These are phyloP conservation scores for Pseudognaphalium luteoalbum DNA, from an alignment of 129 eudicot species.

Conservation along the genomic window DNA sequence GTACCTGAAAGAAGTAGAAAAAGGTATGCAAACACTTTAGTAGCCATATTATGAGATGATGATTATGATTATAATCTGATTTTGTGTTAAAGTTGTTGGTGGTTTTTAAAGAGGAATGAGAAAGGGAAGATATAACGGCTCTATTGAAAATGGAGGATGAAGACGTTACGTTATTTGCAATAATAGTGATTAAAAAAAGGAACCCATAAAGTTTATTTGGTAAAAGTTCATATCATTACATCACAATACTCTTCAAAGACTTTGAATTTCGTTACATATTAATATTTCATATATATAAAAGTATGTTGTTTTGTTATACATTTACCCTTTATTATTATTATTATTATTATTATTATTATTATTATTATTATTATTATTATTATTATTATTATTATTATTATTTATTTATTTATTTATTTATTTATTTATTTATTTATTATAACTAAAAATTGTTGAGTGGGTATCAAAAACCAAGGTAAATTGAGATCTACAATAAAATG, in stretches of 20 bases:
- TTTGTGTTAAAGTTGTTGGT: constrained; percentile 25
- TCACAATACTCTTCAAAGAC: not conserved
- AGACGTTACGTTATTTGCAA: constrained; percentile 35
- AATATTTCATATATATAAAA: too few relatives aligned
- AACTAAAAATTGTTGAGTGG: not conserved
- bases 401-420: too few relatives aligned
- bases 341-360: too few relatives aligned
- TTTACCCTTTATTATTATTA: too few relatives aligned
- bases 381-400: too few relatives aligned
- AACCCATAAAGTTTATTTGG: constrained; percentile 14
- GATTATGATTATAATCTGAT: constrained; percentile 17
- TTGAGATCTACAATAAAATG: constrained; percentile 35
- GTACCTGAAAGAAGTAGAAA: constrained; percentile 38
- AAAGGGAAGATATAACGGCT: constrained; percentile 31
- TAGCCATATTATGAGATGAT: constrained; percentile 19
- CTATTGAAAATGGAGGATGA: constrained; percentile 29
- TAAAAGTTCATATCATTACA: constrained; percentile 8
- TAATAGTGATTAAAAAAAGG: constrained; percentile 14
- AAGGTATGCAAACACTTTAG: constrained; percentile 28
- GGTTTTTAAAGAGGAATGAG: constrained; percentile 15
- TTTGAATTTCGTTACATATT: not conserved
- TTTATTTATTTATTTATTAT: too few relatives aligned
- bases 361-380: too few relatives aligned
- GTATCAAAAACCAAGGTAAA: constrained; percentile 33
- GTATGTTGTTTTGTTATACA: too few relatives aligned